These are phyloP conservation scores for Candida fluviatilis DNA, from an alignment of 805 yeast genomes.

Conservation along the genomic window DNA sequence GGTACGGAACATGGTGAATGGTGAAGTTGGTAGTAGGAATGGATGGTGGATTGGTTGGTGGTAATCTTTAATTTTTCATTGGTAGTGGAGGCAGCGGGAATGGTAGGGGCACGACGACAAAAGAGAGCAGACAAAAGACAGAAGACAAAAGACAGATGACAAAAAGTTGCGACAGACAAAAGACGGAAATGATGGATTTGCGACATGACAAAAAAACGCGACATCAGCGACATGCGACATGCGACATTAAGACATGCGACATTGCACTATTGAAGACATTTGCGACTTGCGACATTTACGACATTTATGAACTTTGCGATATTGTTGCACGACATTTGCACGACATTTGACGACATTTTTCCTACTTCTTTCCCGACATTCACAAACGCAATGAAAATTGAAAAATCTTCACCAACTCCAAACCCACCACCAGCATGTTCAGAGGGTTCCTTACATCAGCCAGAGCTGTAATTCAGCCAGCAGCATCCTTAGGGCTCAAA, in stretches of 20 bases:
- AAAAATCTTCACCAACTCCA: slow-evolving; percentile 3
- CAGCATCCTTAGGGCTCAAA: slow-evolving; percentile 1
- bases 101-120: background rate
- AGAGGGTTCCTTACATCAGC: slow-evolving; percentile 13
- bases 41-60: no score
- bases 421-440: slow-evolving; percentile 11
- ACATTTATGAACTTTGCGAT: no score
- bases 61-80: background rate
- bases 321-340: no score
- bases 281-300: no score
- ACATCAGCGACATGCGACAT: background rate
- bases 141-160: no score
- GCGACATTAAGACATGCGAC: slow-evolving; percentile 2
- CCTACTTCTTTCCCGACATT: slow-evolving; percentile 6
- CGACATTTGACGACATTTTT: no score
- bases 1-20: background rate
- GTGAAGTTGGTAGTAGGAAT: no score
- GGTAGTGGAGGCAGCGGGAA: background rate
- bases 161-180: no score
- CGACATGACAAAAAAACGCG: background rate
- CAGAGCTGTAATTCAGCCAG: slow-evolving; percentile 1
- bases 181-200: no score
- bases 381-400: background rate
- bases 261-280: background rate
- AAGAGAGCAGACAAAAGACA: no score